Evolutionary conservation across 768 basidiomycete species (phyloP).

Genomic region (Boletus edulis): DNA sequence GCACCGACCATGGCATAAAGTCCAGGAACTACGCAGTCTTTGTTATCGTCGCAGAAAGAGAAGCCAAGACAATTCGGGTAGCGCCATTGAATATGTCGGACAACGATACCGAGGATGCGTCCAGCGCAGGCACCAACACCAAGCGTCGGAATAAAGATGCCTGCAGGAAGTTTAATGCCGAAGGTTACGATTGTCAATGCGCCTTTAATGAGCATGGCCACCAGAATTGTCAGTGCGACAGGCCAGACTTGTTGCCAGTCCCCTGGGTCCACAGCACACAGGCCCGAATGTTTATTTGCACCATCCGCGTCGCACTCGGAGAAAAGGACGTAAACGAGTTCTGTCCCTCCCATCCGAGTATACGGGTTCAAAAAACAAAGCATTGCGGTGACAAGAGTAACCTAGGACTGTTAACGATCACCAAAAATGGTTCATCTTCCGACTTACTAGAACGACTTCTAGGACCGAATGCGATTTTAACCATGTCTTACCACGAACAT

Average conservation of each 20-base stretch:
- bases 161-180: conserved; percentile 88
- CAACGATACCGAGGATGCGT: conserved; percentile 74
- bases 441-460: conserved; percentile 77
- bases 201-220: conserved; percentile 81
- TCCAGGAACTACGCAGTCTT: conserved; percentile 83
- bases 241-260: conserved; percentile 55
- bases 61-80: conserved; percentile 65
- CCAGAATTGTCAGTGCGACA: conserved; percentile 61
- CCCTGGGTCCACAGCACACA: conserved; percentile 70
- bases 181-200: conserved; percentile 85
- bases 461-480: conserved; percentile 72
- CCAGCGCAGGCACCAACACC: conserved; percentile 95
- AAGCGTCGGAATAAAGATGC: conserved; percentile 95
- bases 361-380: conserved; percentile 88
- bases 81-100: conserved; percentile 72
- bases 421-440: not conserved
- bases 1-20: conserved; percentile 97
- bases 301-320: conserved; percentile 73
- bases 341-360: conserved; percentile 92
- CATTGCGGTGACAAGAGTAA: conserved; percentile 72
- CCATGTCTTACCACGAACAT: conserved; percentile 82
- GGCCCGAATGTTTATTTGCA: conserved; percentile 52
- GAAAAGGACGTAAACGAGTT: conserved; percentile 90
- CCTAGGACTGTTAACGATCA: conserved; percentile 40
- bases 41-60: conserved; percentile 57